Evolutionary conservation across 179 eudicot species (phyloP).

Genomic region (Beta corolliflora): DNA sequence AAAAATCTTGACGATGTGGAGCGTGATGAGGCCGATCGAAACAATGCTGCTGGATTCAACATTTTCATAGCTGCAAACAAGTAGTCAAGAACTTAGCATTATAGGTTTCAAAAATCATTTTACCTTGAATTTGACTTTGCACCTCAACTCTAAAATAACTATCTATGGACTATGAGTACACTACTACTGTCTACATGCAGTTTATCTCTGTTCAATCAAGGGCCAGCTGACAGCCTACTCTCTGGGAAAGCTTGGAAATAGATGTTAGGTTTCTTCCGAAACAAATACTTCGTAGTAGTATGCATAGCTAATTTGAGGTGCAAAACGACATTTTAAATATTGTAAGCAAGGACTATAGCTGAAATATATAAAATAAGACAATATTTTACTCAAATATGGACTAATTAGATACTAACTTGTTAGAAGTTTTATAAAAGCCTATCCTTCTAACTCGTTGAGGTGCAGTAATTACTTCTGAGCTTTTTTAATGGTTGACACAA

Average conservation of each 20-base stretch:
- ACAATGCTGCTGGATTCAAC: slow-evolving; percentile 87
- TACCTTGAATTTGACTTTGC: slow-evolving; percentile 12
- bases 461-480: too few relatives aligned
- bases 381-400: too few relatives aligned
- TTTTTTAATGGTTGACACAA: too few relatives aligned
- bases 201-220: background rate
- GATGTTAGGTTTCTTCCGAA: background rate
- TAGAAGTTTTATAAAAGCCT: too few relatives aligned
- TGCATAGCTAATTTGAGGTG: background rate
- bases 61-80: slow-evolving; percentile 76
- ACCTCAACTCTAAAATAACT: background rate
- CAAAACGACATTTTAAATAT: background rate
- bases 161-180: background rate
- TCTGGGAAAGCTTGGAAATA: background rate
- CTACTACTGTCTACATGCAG: too few relatives aligned
- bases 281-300: too few relatives aligned
- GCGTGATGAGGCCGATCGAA: slow-evolving; percentile 85
- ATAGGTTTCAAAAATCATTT: background rate
- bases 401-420: too few relatives aligned
- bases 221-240: background rate
- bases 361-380: too few relatives aligned
- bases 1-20: slow-evolving; percentile 82
- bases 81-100: background rate
- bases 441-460: too few relatives aligned
- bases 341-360: background rate